Conservation (phyloP, 257 asterid genomes). For the Buddleja alternifolia region DNA sequence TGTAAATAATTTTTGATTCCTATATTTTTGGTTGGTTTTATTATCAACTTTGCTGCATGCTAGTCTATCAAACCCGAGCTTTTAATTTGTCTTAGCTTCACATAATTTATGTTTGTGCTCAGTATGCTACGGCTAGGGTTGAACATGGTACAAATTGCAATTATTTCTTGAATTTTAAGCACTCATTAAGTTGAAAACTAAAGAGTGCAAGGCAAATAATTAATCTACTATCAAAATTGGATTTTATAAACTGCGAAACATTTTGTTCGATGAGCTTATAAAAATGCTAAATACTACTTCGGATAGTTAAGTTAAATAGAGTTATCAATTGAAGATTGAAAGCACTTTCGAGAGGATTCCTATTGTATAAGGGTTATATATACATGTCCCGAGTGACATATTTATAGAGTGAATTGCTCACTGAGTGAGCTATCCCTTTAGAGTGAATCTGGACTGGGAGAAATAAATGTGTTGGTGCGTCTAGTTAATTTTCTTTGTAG, state of each 20-base stretch:
- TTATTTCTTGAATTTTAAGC: not conserved
- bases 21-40: constrained; percentile 22
- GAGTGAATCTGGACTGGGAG: too few relatives aligned
- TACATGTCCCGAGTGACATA: not conserved
- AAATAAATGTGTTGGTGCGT: not conserved
- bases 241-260: too few relatives aligned
- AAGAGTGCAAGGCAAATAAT: not conserved
- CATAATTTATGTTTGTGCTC: not conserved
- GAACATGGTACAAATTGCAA: not conserved
- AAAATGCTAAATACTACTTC: too few relatives aligned
- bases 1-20: not conserved
- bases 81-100: not conserved
- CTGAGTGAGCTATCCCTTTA: too few relatives aligned
- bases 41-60: constrained; percentile 5
- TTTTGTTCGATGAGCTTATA: too few relatives aligned
- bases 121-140: not conserved
- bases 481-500: not conserved
- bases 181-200: not conserved
- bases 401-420: too few relatives aligned
- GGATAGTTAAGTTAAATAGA: too few relatives aligned
- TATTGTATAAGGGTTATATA: too few relatives aligned
- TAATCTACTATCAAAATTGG: not conserved
- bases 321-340: too few relatives aligned
- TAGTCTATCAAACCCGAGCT: constrained; percentile 9
- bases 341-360: too few relatives aligned